phyloP scores from a whole-genome alignment of 495 filamentous ascomycete species.

The Aspergillus cavernicola region DNA sequence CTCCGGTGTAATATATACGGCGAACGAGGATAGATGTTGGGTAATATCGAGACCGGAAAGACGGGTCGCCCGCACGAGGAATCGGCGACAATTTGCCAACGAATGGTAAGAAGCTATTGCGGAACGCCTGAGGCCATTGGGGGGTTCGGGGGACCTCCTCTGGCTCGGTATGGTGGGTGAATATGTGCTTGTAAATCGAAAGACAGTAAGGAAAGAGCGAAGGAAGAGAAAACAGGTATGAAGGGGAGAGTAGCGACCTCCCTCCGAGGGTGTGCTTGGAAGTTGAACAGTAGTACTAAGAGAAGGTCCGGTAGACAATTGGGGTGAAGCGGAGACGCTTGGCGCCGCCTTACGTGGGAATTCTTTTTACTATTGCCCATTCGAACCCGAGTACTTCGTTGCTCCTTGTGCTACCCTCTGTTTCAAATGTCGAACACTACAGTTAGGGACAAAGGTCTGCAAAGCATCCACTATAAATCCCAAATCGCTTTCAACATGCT shows the following conservation, averaged over 20 bases:
- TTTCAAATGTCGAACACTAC: too few species aligned
- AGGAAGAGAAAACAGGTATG: not conserved
- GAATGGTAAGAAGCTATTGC: slow-evolving; percentile 6
- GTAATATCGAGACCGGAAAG: not conserved
- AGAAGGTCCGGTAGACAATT: too few species aligned
- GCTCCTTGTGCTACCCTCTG: not conserved
- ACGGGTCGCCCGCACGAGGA: not conserved
- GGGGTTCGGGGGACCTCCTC: slow-evolving; percentile 1
- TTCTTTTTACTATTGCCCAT: not conserved
- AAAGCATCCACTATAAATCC: not conserved
- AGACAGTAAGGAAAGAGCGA: not conserved
- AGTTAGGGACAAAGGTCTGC: too few species aligned
- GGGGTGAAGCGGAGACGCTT: slow-evolving; percentile 22
- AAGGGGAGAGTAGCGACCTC: slow-evolving; percentile 6
- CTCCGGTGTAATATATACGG: not conserved
- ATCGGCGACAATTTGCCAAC: slow-evolving; percentile 7
- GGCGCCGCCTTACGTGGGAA: slow-evolving; percentile 11
- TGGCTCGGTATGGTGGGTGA: not conserved
- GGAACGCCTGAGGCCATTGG: slow-evolving; percentile 11
- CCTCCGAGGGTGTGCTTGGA: not conserved
- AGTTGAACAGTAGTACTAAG: too few species aligned
- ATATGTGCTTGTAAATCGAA: not conserved
- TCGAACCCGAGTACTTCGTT: not conserved
- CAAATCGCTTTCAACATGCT: not conserved
- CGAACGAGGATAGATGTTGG: not conserved